A percentile compares a stretch with the other conserved stretches of the same genome.
Conservation (phyloP, 1,284 basidiomycete species). For the Trametes hirsuta region DNA sequence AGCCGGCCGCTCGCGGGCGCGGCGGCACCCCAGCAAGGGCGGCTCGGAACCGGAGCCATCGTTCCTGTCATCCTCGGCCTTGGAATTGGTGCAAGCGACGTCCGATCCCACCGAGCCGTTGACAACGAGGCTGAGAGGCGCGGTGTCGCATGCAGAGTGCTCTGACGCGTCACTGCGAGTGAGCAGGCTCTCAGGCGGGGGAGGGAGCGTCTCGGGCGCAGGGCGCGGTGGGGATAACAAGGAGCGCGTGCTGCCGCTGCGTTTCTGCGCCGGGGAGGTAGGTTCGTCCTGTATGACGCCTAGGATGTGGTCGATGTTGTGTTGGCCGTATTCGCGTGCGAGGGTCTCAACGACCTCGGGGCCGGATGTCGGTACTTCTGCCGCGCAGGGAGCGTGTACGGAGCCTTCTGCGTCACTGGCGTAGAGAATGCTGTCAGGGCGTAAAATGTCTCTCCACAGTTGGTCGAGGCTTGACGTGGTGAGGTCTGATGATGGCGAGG, state of each 20-base stretch:
- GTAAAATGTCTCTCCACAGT: background rate
- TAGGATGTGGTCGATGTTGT: constrained; percentile 2
- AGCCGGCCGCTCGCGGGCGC: background rate
- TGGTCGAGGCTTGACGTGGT: background rate
- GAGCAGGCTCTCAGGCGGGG: no score
- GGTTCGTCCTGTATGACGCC: background rate
- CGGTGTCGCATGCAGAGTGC: no score
- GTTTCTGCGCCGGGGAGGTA: background rate
- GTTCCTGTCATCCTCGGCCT: no score
- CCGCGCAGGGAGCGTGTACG: background rate
- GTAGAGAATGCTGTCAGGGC: no score
- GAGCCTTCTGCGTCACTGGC: background rate
- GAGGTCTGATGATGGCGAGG: background rate
- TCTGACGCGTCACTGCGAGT: no score
- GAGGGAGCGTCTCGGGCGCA: no score
- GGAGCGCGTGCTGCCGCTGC: background rate
- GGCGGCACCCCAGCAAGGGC: constrained; percentile 1
- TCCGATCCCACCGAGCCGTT: no score
- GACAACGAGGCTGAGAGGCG: no score
- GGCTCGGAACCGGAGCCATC: background rate
- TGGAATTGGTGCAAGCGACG: no score
- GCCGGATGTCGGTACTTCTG: background rate
- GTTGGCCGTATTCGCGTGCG: constrained; percentile 1
- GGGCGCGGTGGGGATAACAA: background rate
- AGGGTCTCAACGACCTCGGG: background rate